Evolutionary conservation across 1,284 basidiomycete genomes (phyloP), one percentile per base, ranked within the genome.

Genomic region (Ganoderma leucocontextum): DNA sequence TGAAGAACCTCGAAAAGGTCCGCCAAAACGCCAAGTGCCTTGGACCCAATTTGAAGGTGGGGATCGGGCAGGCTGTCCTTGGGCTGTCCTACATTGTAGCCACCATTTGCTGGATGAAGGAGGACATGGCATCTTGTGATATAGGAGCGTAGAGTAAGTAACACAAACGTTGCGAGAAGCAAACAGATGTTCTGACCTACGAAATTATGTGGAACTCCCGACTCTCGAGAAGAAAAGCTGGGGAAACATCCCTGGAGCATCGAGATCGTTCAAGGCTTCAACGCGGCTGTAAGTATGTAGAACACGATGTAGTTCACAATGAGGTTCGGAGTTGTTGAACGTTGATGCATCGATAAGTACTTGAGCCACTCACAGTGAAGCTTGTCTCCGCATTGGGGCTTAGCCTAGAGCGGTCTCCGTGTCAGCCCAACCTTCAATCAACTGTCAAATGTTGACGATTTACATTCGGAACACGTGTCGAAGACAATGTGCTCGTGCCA

Each of bases 351-450:
- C 29, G 29, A 29, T 29, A 29, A 29, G 29, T 29, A 29, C 29
- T 29, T 29, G 29, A 29, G 29, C 29, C 29, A 29, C 29, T 29
- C 47, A 49, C 25, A 8, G 12, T 12, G 10, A 49, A 49, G 10
- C 47, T 25, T 49, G 47, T 10, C 47, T 25, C 22, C 47, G 22
- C 22, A 12, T 49, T 49, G 5, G 22, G 10, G 47, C 47, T 9
- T 49, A 22, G 44, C 44, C 44, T 22, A 6, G 15, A 47, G 44
- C 7, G 22, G 12, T 12, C 22, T 7, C 47, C 9, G n/a, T 49
- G 47, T 49, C 47, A 49, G 47, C 47, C 47, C n/a, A 49, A 49
- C 47, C 10, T 49, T 49, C 25, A 49, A 49, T 49, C 47, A 49
- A 25, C 47, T 49, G 10, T 25, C 22, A 49, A 25, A 25, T 49